Evolutionary conservation across 2,329 filamentous ascomycete species (phyloP), one percentile per base, ranked within the genome.

Genomic region (Nemania bipapillata): DNA sequence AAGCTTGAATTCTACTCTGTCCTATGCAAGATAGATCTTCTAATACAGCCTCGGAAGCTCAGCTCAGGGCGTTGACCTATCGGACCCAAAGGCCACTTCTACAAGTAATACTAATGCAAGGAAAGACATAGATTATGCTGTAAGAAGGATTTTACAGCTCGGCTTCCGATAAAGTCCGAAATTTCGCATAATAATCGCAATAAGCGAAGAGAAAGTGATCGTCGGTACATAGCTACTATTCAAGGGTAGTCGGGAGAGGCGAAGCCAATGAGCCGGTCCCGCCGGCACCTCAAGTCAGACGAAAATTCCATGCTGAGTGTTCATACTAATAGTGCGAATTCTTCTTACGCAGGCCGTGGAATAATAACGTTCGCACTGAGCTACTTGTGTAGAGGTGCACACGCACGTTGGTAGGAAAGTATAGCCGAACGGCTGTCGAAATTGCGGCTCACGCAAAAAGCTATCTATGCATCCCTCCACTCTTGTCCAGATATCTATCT

Each of bases 141-240:
- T 59, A 47, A n/a, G 17, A 45, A 20, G 54, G 20, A n/a, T n/a
- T 53, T 49, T 9, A 54, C 15, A 57, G 52, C 8, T 42, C 17
- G 30, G 24, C 17, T 52, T 45, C 37, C 62, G 32, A 26, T 42
- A 11, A 8, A 12, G 52, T 58, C 54, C 54, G 62, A 57, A 1
- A 45, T 45, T 64, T 45, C 62, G 54, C 32, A 54, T 8, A 58
- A 28, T 26, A 59, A 26, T 28, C 30, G 11, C 24, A 50, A 24
- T 32, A 7, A 35, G 56, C 22, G 15, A 35, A 2, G 40, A 32
- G 40, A 58, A 35, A 24, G 53, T 26, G 40, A 47, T 32, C 40
- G 40, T 22, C 40, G 40, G 28, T 42, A 45, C 15, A 17, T 45
- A 40, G 24, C 37, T 42, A 45, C 30, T 9, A 37, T 59, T 35